Evolutionary conservation across 257 asterid genomes (phyloP), one percentile per base, ranked within the genome.

Genomic region (Solanum sitiens): DNA sequence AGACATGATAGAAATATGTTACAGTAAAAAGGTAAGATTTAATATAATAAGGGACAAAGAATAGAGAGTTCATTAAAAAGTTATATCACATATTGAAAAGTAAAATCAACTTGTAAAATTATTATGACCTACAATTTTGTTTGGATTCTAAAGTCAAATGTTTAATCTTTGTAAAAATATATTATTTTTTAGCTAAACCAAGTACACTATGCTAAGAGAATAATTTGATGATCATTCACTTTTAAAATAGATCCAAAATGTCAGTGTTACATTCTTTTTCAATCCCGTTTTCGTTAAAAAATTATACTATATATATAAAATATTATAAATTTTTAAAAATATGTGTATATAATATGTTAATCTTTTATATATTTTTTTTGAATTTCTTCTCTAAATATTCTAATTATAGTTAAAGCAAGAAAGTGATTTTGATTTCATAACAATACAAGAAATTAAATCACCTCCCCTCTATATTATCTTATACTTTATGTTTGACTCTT

Each of bases 401-500:
- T 5, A 23, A 2, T 71, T 71, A 15, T 71, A 8, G 61, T 44
- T 44, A 44, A n/a, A 77, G 13, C 77, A n/a, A 25, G 23, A 75
- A 88, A 65, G 86, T 20, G 15, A 11, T 50, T 33, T 86, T 72
- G 45, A 35, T 86, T 86, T 72, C 44, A 80, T 61, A 82, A 42
- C 76, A 59, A 44, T 85, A 47, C 74, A 44, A 89, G 80, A 87
- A 74, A 35, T 37, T 37, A 73, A 84, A 85, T 88, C 86, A 56
- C 50, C 39, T 83, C 23, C 25, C 80, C 30, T 35, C 7, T 23
- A 11, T 61, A 23, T 86, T 86, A 40, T 84, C 37, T 70, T 32
- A 86, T 32, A 86, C 67, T 63, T 89, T 91, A 84, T 87, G 47
- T 89, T 92, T 91, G 94, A 93, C 92, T 83, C 90, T 88, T 88